Conservation (phyloP, 1,284 basidiomycete species). For the Malassezia obtusa region DNA sequence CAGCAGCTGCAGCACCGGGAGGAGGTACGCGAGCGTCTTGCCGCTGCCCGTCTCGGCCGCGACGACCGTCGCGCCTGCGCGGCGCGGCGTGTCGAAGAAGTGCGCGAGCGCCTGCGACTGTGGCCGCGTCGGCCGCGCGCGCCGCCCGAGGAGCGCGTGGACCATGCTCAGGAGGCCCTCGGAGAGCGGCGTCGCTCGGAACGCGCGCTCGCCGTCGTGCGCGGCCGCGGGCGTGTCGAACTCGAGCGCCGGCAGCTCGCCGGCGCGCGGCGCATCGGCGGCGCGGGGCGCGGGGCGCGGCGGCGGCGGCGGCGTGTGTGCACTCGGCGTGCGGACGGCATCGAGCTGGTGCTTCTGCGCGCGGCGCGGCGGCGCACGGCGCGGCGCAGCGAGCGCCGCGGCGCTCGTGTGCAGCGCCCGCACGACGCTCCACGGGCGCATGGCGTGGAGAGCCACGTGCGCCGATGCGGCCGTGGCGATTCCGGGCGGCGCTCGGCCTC, state of each 20-base stretch:
- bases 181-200: conserved; percentile 12
- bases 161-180: conserved; percentile 8
- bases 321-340: neutral
- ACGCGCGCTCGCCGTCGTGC: neutral
- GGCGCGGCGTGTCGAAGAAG: conserved; percentile 19
- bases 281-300: neutral
- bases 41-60: conserved; percentile 97
- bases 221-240: neutral
- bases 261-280: neutral
- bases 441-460: neutral
- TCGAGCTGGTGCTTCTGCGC: neutral
- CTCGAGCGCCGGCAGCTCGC: conserved; percentile 10
- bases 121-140: conserved; percentile 11
- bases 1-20: conserved; percentile 92
- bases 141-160: conserved; percentile 11
- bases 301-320: neutral
- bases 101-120: conserved; percentile 16
- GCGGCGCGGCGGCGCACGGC: neutral
- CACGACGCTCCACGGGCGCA: neutral
- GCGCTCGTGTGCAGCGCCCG: neutral
- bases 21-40: conserved; percentile 86
- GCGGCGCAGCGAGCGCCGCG: neutral
- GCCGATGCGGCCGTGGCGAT: neutral
- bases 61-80: conserved; percentile 71
- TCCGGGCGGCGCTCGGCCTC: neutral